phyloP scores from a whole-genome alignment of 2,329 filamentous ascomycete species.

The Lasiodiplodia citricola region DNA sequence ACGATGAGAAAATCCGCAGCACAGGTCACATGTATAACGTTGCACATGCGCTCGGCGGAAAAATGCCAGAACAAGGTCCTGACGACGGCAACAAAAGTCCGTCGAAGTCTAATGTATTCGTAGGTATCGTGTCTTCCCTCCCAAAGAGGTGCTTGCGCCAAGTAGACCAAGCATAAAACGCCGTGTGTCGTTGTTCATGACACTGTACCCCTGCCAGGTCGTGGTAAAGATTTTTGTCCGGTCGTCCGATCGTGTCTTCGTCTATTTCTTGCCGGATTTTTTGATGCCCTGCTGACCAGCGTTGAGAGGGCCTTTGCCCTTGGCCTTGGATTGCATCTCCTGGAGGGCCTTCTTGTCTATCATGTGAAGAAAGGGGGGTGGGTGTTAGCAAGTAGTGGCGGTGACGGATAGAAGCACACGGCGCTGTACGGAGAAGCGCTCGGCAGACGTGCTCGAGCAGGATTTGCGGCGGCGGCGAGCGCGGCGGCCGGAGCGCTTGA shows the following conservation, averaged over 20 bases:
- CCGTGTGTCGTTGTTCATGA: neutral
- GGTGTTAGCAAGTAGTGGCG: neutral
- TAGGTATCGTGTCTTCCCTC: conserved; percentile 13
- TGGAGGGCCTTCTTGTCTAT: conserved; percentile 63
- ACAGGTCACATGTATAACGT: neutral
- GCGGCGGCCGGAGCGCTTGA: neutral
- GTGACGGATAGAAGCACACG: too few relatives aligned
- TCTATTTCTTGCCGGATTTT: conserved; percentile 95
- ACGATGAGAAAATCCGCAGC: neutral
- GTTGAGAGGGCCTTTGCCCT: conserved; percentile 88
- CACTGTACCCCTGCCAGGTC: neutral
- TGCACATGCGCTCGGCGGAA: neutral
- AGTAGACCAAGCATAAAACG: neutral
- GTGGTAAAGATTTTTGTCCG: neutral
- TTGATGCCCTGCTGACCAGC: conserved; percentile 89
- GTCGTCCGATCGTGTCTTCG: conserved; percentile 13
- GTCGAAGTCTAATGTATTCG: conserved; percentile 4
- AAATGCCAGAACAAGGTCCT: neutral
- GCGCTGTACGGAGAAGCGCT: conserved; percentile 10
- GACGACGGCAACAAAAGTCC: neutral
- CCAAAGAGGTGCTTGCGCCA: neutral
- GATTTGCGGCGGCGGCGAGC: neutral
- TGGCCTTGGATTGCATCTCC: conserved; percentile 78
- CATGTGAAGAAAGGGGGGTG: neutral
- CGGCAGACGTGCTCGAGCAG: conserved; percentile 17